A percentile compares a stretch with the other conserved stretches of the same genome.
Evolutionary conservation across 1,284 basidiomycete species (phyloP).

Genomic region (Phellinidium pouzarii): DNA sequence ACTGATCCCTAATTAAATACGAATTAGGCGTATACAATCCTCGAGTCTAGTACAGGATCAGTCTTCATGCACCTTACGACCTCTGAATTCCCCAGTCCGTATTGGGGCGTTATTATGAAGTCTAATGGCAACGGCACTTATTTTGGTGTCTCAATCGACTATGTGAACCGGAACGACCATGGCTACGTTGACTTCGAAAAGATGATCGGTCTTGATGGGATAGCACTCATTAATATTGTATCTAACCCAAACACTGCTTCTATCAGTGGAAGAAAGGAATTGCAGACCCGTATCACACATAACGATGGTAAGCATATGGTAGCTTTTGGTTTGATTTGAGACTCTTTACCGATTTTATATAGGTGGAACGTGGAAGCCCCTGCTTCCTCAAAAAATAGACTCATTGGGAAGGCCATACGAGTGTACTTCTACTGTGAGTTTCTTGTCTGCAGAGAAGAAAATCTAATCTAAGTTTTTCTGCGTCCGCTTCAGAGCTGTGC

Average conservation of each 20-base stretch:
- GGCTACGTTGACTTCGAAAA: constrained; percentile 99
- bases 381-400: constrained; percentile 73
- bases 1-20: constrained; percentile 5
- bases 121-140: constrained; percentile 99
- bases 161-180: constrained; percentile 82
- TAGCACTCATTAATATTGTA: constrained; percentile 90
- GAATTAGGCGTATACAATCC: constrained; percentile 79
- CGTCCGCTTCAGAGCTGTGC: constrained; percentile 56
- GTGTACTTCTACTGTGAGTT: constrained; percentile 64
- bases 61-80: constrained; percentile 96
- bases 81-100: constrained; percentile 64
- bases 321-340: background rate
- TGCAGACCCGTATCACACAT: constrained; percentile 89
- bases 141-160: constrained; percentile 79
- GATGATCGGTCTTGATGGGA: constrained; percentile 92
- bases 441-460: background rate
- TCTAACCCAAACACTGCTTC: constrained; percentile 74
- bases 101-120: constrained; percentile 91
- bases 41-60: constrained; percentile 90
- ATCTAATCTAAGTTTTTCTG: background rate
- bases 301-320: constrained; percentile 70
- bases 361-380: constrained; percentile 84
- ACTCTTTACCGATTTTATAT: background rate
- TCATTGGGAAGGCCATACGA: constrained; percentile 71
- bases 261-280: constrained; percentile 66